Evolutionary conservation across 495 filamentous ascomycete genomes (phyloP).

Genomic region (Neurospora pannonica): DNA sequence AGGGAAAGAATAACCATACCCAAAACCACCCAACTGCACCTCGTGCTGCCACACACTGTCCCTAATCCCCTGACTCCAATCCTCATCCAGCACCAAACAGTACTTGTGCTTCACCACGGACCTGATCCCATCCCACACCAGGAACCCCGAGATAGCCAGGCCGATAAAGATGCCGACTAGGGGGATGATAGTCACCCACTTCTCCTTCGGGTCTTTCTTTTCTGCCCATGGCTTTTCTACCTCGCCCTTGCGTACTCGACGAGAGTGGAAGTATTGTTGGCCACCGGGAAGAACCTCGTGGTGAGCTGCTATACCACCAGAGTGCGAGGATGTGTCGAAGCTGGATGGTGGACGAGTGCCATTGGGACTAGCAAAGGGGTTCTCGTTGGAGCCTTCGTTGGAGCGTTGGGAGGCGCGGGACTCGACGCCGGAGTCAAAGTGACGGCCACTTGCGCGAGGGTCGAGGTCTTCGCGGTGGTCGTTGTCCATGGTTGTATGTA

Average conservation of each 20-base stretch:
- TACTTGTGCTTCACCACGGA: constrained; percentile 66
- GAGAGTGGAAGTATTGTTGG: constrained; percentile 66
- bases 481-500: not conserved
- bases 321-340: constrained; percentile 35
- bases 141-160: constrained; percentile 52
- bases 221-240: constrained; percentile 61
- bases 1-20: constrained; percentile 40
- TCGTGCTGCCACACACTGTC: constrained; percentile 64
- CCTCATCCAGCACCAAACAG: constrained; percentile 60
- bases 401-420: not conserved
- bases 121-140: constrained; percentile 61
- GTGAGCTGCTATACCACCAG: not conserved
- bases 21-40: constrained; percentile 73
- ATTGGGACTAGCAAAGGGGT: constrained; percentile 51
- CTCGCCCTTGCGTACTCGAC: constrained; percentile 60
- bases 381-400: constrained; percentile 15
- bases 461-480: not conserved
- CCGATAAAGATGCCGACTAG: constrained; percentile 58
- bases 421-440: not conserved
- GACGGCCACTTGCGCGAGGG: not conserved
- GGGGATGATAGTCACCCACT: constrained; percentile 76
- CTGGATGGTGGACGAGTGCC: constrained; percentile 46
- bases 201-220: constrained; percentile 64
- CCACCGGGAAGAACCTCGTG: constrained; percentile 13
- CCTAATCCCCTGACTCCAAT: constrained; percentile 55